Evolutionary conservation across 805 yeast genomes (phyloP), one percentile per base, ranked within the genome.

Genomic region (Hanseniaspora thailandica): DNA sequence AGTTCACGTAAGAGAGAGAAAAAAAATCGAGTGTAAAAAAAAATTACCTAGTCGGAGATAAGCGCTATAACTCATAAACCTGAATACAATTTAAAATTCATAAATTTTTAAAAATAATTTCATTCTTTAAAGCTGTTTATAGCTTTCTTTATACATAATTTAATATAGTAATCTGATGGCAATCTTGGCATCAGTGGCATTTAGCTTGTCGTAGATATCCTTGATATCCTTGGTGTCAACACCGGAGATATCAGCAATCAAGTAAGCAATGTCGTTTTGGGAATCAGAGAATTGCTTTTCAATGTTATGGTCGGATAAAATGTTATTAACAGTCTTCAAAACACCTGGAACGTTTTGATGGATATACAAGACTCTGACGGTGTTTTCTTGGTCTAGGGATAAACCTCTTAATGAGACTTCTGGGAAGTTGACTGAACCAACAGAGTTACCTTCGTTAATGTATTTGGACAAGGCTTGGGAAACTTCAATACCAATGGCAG

Each of bases 301-400:
- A 70, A 93, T 93, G 72, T 93, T 93, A 76, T 93, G 89, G 68
- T 82, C 82, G 55, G 95, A 84, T 70, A 93, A 80, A 62, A 93
- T 86, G 74, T 90, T 90, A 76, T 93, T 93, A 64, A 93, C 98
- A 40, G 96, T 87, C 69, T 87, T 86, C 78, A 93, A 77, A 55
- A 93, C 98, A 80, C 98, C 98, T 28, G 98, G 98, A 62, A 93
- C 96, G 71, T 93, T 93, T 71, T 86, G 93, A 74, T 93, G 98
- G 64, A 89, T 85, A 72, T 93, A 93, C 63, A 93, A 76, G 40
- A 93, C 96, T 74, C 98, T 86, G 60, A 89, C 97, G 54, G 83
- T 77, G 67, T 84, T 78, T 66, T 84, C 82, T 69, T 86, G 95
- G 66, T 86, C 95, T 69, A 84, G 77, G 63, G 87, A 86, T 60